These are phyloP conservation scores for Pyricularia pennisetigena DNA, from an alignment of 2,329 filamentous ascomycete species.

Conservation along the genomic window DNA sequence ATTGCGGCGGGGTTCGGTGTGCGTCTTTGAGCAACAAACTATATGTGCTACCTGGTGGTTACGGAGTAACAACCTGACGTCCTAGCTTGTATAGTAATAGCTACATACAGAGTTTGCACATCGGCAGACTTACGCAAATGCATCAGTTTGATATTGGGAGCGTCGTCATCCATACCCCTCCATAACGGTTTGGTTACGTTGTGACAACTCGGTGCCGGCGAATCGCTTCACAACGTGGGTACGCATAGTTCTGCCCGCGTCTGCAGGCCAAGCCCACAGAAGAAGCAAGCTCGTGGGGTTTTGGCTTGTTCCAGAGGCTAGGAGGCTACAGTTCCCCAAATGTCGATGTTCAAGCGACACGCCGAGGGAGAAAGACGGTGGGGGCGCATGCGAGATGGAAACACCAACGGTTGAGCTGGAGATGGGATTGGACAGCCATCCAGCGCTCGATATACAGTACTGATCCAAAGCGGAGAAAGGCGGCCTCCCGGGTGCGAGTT, in stretches of 20 bases:
- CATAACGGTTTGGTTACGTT: neutral
- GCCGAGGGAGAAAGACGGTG: neutral
- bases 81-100: neutral
- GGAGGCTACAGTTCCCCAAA: neutral
- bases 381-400: neutral
- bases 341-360: neutral
- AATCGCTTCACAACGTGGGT: neutral
- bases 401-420: neutral
- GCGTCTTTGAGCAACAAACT: neutral
- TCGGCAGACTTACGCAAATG: neutral
- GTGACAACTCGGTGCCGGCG: neutral
- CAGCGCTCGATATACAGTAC: neutral
- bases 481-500: neutral
- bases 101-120: neutral
- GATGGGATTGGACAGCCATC: neutral
- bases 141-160: neutral
- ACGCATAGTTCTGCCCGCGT: neutral
- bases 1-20: neutral
- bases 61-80: neutral
- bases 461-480: neutral
- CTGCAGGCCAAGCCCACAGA: neutral
- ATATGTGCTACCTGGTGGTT: neutral
- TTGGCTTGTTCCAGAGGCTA: neutral
- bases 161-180: neutral
- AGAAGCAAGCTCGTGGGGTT: neutral